A percentile compares a stretch with the other conserved stretches of the same genome.
Conservation (phyloP, 768 basidiomycete genomes). For the Leccinum pellstonianum region DNA sequence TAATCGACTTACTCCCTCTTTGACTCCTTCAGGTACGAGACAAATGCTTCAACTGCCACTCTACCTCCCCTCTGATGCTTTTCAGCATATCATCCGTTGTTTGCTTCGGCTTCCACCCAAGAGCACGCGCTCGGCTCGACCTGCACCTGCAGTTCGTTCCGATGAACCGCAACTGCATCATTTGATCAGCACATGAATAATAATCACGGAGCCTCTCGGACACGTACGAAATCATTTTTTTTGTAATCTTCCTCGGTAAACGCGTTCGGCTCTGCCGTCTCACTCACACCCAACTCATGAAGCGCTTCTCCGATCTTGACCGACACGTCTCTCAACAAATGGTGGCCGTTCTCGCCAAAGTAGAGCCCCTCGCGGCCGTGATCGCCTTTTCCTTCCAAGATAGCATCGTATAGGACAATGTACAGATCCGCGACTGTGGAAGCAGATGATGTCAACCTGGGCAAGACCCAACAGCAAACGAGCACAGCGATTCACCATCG, state of each 20-base stretch:
- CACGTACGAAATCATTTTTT: constrained; percentile 7
- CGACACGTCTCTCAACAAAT: constrained; percentile 43
- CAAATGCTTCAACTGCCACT: constrained; percentile 17
- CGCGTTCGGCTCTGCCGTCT: constrained; percentile 35
- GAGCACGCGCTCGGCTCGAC: constrained; percentile 19
- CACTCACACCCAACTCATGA: constrained; percentile 14
- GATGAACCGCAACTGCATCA: constrained; percentile 13
- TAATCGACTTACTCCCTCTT: neutral
- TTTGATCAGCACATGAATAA: neutral
- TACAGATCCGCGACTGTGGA: constrained; percentile 40
- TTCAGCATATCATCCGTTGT: constrained; percentile 26
- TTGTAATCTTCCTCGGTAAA: constrained; percentile 36
- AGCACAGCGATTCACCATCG: constrained; percentile 33
- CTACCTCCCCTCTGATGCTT: constrained; percentile 20
- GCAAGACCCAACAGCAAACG: neutral
- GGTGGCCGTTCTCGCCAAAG: constrained; percentile 53
- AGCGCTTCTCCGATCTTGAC: constrained; percentile 40
- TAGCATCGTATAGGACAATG: constrained; percentile 42
- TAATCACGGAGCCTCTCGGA: neutral
- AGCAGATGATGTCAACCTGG: neutral
- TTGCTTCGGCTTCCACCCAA: constrained; percentile 35
- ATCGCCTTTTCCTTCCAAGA: constrained; percentile 18
- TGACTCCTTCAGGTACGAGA: too few species aligned
- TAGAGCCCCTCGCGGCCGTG: constrained; percentile 49
- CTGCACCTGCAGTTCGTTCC: constrained; percentile 25